Conservation (phyloP, 1,139 yeast genomes). For the Suhomyces wounanorum region DNA sequence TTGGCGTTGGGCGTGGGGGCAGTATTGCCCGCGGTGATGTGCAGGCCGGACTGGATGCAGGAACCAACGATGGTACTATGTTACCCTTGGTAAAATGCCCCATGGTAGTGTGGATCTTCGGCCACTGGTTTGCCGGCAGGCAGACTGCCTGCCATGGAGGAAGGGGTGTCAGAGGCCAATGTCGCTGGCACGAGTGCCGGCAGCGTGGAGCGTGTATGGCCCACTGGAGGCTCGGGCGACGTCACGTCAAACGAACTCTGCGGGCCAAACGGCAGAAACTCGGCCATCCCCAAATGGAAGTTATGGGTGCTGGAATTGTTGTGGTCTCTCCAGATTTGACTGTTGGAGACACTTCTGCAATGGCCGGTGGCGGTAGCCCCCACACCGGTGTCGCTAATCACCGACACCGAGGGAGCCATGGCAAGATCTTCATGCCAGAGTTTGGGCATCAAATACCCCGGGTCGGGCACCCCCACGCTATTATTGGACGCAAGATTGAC, state of each 20-base stretch:
- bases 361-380: constrained; percentile 12
- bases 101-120: neutral
- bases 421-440: constrained; percentile 13
- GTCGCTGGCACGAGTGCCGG: neutral
- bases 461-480: constrained; percentile 2
- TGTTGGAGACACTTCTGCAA: constrained; percentile 26
- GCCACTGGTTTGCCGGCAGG: neutral
- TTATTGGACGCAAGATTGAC: neutral
- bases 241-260: constrained; percentile 6
- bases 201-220: neutral
- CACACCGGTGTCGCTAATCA: neutral
- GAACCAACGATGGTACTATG: neutral
- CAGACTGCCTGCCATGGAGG: neutral
- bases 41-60: neutral
- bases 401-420: constrained; percentile 3
- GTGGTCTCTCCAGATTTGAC: constrained; percentile 34
- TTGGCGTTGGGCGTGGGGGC: too few relatives aligned
- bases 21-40: too few relatives aligned
- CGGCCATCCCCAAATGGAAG: constrained; percentile 19
- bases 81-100: neutral
- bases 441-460: constrained; percentile 13
- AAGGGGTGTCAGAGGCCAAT: neutral
- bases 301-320: constrained; percentile 15
- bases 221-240: neutral
- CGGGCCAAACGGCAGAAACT: constrained; percentile 17